Conservation (phyloP, 2,329 filamentous ascomycete genomes). For the Pyrenophora teres region DNA sequence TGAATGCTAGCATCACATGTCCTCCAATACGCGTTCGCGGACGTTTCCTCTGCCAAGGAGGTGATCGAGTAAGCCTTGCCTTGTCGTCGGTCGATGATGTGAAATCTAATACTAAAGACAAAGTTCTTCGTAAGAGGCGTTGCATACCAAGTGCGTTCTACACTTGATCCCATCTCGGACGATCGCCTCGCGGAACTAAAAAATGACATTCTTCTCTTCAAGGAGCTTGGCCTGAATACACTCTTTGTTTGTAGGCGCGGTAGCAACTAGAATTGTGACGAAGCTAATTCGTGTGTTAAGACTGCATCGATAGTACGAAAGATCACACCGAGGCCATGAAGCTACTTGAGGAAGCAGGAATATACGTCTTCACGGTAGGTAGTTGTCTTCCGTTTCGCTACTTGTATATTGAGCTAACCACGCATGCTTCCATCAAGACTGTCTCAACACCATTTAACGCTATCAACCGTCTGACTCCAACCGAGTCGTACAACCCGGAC, state of each 20-base stretch:
- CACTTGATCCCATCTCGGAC: not conserved
- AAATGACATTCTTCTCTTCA: slow-evolving; percentile 13
- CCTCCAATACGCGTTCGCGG: not conserved
- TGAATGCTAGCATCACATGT: not conserved
- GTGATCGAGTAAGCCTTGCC: not conserved
- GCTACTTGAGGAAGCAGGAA: slow-evolving; percentile 17
- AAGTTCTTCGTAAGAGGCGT: not conserved
- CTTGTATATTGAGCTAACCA: not conserved
- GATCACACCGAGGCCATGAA: slow-evolving; percentile 14
- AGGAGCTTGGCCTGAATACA: slow-evolving; percentile 14
- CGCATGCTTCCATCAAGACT: not conserved
- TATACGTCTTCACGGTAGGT: slow-evolving; percentile 12
- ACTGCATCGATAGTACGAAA: slow-evolving; percentile 13
- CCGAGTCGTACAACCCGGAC: slow-evolving; percentile 8
- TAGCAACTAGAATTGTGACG: not conserved
- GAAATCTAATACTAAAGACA: not conserved
- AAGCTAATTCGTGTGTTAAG: not conserved
- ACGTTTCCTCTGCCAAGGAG: not conserved
- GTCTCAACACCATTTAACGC: slow-evolving; percentile 5
- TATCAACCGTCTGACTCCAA: slow-evolving; percentile 13
- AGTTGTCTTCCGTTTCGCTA: not conserved
- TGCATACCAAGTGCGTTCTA: not conserved
- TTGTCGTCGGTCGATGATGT: not conserved
- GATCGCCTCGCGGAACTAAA: slow-evolving; percentile 4
- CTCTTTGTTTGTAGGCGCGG: slow-evolving; percentile 12